Conservation (phyloP, 2,329 filamentous ascomycete species). For the Aspergillus fumigatus region DNA sequence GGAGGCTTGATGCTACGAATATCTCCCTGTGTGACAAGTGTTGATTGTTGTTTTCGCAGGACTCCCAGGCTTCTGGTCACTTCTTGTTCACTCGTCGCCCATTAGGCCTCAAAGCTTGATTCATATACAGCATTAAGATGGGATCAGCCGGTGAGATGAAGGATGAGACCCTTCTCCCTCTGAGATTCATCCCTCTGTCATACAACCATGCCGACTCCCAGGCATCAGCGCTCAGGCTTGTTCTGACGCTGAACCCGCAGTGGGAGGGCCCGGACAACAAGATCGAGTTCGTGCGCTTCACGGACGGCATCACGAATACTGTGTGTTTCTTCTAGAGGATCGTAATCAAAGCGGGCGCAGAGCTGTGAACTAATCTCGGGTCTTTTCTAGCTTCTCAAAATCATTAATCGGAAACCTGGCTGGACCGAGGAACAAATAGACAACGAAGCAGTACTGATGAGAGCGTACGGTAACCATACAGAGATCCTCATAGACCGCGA, state of each 20-base stretch:
- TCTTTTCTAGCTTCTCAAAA: slow-evolving; percentile 46
- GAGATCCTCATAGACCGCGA: slow-evolving; percentile 94
- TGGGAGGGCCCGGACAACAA: slow-evolving; percentile 72
- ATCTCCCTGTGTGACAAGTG: background rate
- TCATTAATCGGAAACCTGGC: slow-evolving; percentile 52
- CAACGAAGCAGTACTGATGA: slow-evolving; percentile 77
- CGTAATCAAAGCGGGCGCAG: background rate
- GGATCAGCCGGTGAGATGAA: slow-evolving; percentile 19
- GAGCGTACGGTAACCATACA: slow-evolving; percentile 91
- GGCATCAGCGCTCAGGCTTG: slow-evolving; percentile 71
- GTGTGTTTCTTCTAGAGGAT: slow-evolving; percentile 39
- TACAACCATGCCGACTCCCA: slow-evolving; percentile 77
- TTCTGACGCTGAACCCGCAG: slow-evolving; percentile 74
- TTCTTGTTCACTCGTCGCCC: background rate
- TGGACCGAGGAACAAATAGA: slow-evolving; percentile 74
- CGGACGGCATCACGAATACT: slow-evolving; percentile 97
- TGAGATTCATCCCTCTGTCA: slow-evolving; percentile 62
- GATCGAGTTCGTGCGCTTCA: slow-evolving; percentile 85
- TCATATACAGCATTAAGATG: slow-evolving; percentile 15
- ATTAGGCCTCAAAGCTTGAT: background rate
- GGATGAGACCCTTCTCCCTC: slow-evolving; percentile 15
- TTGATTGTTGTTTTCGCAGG: background rate
- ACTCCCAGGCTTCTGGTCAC: background rate
- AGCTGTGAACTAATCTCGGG: slow-evolving; percentile 15
- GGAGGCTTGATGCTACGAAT: background rate